Evolutionary conservation across 352 stramenopile genomes (phyloP).

Genomic region (Globisporangium ultimum): DNA sequence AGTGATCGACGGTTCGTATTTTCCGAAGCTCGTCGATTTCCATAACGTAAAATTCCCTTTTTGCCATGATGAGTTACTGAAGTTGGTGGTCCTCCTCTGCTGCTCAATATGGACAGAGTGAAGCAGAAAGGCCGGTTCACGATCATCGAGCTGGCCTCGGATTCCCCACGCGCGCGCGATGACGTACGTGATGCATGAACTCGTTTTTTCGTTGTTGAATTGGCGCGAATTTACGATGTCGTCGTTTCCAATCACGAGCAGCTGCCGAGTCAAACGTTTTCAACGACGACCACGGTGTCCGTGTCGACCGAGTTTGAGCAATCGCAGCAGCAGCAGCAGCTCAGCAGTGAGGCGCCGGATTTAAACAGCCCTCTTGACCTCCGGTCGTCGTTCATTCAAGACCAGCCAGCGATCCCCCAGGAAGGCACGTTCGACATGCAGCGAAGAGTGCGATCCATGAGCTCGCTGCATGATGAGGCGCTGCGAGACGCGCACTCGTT

Average conservation of each 20-base stretch:
- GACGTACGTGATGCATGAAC: conserved; percentile 30
- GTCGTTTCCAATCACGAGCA: neutral
- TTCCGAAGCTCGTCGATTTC: no score
- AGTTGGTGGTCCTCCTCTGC: neutral
- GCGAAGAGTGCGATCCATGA: conserved; percentile 35
- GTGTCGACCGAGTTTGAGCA: neutral
- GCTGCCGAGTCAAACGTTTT: conserved; percentile 1
- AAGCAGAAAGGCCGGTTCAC: conserved; percentile 82
- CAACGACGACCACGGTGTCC: neutral
- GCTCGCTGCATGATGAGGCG: conserved; percentile 24
- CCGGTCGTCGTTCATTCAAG: neutral
- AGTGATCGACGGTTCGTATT: neutral
- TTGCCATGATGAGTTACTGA: no score
- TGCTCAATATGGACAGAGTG: conserved; percentile 25
- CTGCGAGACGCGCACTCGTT: conserved; percentile 16
- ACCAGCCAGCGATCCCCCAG: conserved; percentile 13
- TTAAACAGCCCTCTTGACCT: neutral
- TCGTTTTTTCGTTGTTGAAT: neutral
- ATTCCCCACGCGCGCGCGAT: conserved; percentile 52
- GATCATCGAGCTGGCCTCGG: conserved; percentile 74
- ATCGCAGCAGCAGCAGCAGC: neutral
- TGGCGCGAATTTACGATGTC: no score
- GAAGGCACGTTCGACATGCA: conserved; percentile 17
- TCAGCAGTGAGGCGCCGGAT: no score
- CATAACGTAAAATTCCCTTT: no score